Percentiles rank a stretch among this genome's conserved stretches.
These are phyloP conservation scores for Acer negundo DNA, from an alignment of 345 rosid genomes.

Conservation along the genomic window DNA sequence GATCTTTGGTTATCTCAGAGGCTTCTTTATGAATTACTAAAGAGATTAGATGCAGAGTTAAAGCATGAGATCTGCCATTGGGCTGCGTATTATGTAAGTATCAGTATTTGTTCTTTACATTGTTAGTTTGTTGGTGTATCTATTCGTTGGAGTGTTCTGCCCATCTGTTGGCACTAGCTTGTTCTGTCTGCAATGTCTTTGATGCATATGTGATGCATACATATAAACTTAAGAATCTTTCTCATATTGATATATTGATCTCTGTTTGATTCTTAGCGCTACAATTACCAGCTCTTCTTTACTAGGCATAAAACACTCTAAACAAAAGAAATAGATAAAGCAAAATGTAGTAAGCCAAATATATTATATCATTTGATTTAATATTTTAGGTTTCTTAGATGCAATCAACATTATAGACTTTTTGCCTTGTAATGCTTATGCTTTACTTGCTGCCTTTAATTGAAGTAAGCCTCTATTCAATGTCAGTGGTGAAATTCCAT, in stretches of 20 bases:
- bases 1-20: slow-evolving; percentile 44
- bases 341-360: slow-evolving; percentile 7
- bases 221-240: slow-evolving; percentile 7
- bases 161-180: slow-evolving; percentile 5
- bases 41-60: slow-evolving; percentile 84
- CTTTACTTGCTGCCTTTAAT: neutral
- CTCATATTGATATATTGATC: neutral
- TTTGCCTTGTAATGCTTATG: neutral
- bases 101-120: neutral
- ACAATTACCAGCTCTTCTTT: neutral
- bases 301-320: neutral
- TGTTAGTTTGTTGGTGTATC: slow-evolving; percentile 3
- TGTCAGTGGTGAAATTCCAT: neutral
- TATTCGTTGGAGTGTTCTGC: neutral
- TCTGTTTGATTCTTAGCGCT: neutral
- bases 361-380: neutral
- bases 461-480: neutral
- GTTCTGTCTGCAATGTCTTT: neutral
- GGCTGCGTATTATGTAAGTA: slow-evolving; percentile 95
- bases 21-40: slow-evolving; percentile 75
- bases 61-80: slow-evolving; percentile 95
- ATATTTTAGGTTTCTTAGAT: slow-evolving; percentile 1
- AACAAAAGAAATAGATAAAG: neutral
- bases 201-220: neutral
- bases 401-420: neutral